phyloP scores from a whole-genome alignment of 2,329 filamentous ascomycete species.

The Nigrospora oryzae region DNA sequence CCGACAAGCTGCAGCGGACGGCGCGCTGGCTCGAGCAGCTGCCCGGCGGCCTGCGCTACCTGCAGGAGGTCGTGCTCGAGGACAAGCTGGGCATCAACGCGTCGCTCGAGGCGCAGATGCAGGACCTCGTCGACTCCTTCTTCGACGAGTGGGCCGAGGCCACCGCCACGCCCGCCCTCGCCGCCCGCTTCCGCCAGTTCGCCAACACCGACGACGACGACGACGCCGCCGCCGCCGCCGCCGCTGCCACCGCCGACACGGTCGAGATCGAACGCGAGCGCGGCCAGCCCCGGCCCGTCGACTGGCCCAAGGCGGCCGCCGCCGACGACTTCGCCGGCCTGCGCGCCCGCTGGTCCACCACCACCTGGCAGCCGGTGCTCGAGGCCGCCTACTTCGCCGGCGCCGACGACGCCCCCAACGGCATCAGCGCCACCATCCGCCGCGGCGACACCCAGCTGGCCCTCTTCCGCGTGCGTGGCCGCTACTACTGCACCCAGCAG shows the following conservation, averaged over 20 bases:
- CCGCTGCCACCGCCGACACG: conserved; percentile 59
- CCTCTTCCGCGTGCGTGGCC: conserved; percentile 73
- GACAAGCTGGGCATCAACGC: conserved; percentile 82
- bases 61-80: conserved; percentile 73
- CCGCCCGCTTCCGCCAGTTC: conserved; percentile 71
- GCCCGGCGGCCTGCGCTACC: conserved; percentile 75
- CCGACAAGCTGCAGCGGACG: conserved; percentile 82
- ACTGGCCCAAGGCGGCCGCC: conserved; percentile 60
- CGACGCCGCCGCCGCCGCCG: too few species aligned
- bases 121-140: conserved; percentile 71
- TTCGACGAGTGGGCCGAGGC: conserved; percentile 92
- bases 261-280: conserved; percentile 68
- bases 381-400: conserved; percentile 59
- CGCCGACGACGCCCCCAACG: conserved; percentile 56
- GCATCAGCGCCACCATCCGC: conserved; percentile 71
- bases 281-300: conserved; percentile 63
- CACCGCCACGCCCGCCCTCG: conserved; percentile 58
- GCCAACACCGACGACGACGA: conserved; percentile 70
- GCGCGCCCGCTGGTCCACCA: conserved; percentile 50
- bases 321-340: conserved; percentile 65
- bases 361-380: conserved; percentile 75
- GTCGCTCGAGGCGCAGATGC: conserved; percentile 81
- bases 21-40: conserved; percentile 81
- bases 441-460: conserved; percentile 84
- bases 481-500: conserved; percentile 80